Percentiles rank a stretch among this genome's conserved stretches.
phyloP scores from a whole-genome alignment of 768 basidiomycete species.

The Leccinum imitatum region DNA sequence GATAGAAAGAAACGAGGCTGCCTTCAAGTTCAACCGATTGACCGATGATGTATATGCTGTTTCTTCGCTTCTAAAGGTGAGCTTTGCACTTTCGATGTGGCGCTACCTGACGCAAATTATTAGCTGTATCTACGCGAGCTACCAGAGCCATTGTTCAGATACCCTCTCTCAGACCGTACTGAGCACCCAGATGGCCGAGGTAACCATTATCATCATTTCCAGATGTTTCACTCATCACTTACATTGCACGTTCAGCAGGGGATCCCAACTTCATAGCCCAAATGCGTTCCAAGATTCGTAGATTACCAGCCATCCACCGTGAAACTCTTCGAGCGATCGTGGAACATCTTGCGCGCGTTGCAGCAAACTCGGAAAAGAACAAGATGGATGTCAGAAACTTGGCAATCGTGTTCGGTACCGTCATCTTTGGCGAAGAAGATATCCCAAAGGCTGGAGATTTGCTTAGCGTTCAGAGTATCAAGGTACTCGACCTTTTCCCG shows the following conservation, averaged over 20 bases:
- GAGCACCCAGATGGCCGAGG: constrained; percentile 79
- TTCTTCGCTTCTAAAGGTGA: constrained; percentile 81
- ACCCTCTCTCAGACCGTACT: constrained; percentile 74
- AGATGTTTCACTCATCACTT: background rate
- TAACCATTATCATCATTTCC: constrained; percentile 30
- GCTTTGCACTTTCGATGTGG: background rate
- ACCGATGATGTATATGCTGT: constrained; percentile 82
- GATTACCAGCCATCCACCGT: constrained; percentile 81
- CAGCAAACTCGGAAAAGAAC: constrained; percentile 65
- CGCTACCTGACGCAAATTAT: background rate
- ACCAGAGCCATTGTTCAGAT: constrained; percentile 87
- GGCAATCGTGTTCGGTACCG: constrained; percentile 85
- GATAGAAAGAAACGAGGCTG: constrained; percentile 78
- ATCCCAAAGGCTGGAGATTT: constrained; percentile 77
- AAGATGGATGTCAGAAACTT: constrained; percentile 95
- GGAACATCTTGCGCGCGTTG: constrained; percentile 80
- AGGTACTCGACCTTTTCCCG: constrained; percentile 48
- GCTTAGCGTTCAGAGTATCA: constrained; percentile 68
- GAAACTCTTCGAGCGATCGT: constrained; percentile 77
- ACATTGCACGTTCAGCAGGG: constrained; percentile 47
- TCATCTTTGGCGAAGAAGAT: constrained; percentile 92
- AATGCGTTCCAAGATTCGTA: constrained; percentile 83
- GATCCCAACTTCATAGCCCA: constrained; percentile 67
- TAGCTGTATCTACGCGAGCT: constrained; percentile 82
- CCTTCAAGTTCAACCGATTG: constrained; percentile 68